Conservation (phyloP, 371 early-diverging fungal genomes). For the Saksenaea vasiformis region DNA sequence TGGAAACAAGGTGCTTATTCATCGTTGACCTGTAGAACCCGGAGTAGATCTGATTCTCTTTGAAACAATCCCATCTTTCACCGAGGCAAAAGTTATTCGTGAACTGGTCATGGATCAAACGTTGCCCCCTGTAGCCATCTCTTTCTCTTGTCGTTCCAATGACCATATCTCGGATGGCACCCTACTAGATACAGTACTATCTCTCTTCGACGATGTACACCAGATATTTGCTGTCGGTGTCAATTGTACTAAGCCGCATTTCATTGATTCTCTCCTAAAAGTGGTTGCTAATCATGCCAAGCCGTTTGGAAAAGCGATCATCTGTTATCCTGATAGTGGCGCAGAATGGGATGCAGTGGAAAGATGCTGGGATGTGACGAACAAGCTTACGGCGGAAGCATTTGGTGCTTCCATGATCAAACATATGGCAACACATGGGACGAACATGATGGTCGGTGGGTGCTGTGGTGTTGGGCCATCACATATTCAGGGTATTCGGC, state of each 20-base stretch:
- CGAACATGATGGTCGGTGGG: slow-evolving; percentile 47
- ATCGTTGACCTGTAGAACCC: background rate
- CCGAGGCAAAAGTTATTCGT: slow-evolving; percentile 53
- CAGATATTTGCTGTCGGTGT: slow-evolving; percentile 51
- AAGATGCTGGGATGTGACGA: slow-evolving; percentile 27
- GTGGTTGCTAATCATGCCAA: slow-evolving; percentile 5
- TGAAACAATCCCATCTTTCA: slow-evolving; percentile 60
- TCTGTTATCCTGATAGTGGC: slow-evolving; percentile 52
- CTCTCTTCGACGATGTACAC: slow-evolving; percentile 15
- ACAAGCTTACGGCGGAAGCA: slow-evolving; percentile 22
- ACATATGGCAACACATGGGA: slow-evolving; percentile 20
- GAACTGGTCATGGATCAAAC: slow-evolving; percentile 16
- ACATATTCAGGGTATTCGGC: slow-evolving; percentile 23
- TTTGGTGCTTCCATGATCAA: slow-evolving; percentile 34
- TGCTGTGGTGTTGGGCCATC: slow-evolving; percentile 49
- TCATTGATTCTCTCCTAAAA: slow-evolving; percentile 21
- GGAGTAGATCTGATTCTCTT: slow-evolving; percentile 57
- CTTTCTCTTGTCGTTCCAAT: slow-evolving; percentile 45
- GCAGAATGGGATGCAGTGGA: slow-evolving; percentile 42
- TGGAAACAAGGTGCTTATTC: background rate
- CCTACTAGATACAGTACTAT: slow-evolving; percentile 22
- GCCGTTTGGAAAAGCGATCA: slow-evolving; percentile 18
- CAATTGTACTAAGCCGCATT: slow-evolving; percentile 58
- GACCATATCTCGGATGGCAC: slow-evolving; percentile 47
- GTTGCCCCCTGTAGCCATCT: slow-evolving; percentile 32